Percentiles rank a stretch among this genome's conserved stretches.
Conservation (phyloP, 2,329 filamentous ascomycete species). For the Beauveria scarabaeidicola region DNA sequence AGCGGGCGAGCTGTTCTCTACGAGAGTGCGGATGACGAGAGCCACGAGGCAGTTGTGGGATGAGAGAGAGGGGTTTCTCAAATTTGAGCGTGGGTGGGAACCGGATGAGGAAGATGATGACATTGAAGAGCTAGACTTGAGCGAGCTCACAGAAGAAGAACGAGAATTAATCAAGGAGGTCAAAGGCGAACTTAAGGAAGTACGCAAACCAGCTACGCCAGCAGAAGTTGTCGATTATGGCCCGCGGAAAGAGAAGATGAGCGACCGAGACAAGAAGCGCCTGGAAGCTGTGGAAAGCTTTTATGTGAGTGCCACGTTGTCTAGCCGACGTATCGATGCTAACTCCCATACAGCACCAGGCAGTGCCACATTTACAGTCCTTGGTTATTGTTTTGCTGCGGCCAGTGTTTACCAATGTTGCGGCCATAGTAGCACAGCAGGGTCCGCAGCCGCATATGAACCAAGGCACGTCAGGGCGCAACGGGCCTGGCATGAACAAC, state of each 20-base stretch:
- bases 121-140: slow-evolving; percentile 39
- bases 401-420: slow-evolving; percentile 79
- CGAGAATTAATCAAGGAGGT: slow-evolving; percentile 34
- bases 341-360: slow-evolving; percentile 46
- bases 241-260: slow-evolving; percentile 37
- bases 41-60: slow-evolving; percentile 93
- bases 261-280: slow-evolving; percentile 51
- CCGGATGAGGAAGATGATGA: slow-evolving; percentile 35
- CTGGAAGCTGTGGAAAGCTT: slow-evolving; percentile 70
- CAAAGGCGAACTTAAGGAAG: slow-evolving; percentile 25
- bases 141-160: slow-evolving; percentile 34
- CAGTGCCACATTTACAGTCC: slow-evolving; percentile 81
- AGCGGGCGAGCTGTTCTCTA: slow-evolving; percentile 85
- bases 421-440: slow-evolving; percentile 64
- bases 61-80: slow-evolving; percentile 83
- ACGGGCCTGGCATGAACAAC: slow-evolving; percentile 32
- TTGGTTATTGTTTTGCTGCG: slow-evolving; percentile 88
- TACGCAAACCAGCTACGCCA: slow-evolving; percentile 18
- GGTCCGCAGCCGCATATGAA: slow-evolving; percentile 38
- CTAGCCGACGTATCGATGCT: not conserved
- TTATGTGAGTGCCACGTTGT: slow-evolving; percentile 55
- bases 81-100: slow-evolving; percentile 83
- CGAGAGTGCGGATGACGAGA: slow-evolving; percentile 81
- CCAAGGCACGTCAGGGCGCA: slow-evolving; percentile 31
- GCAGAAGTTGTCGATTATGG: slow-evolving; percentile 32